Percentiles rank a stretch among this genome's conserved stretches.
phyloP scores from a whole-genome alignment of 1,284 basidiomycete genomes.

The Rhodotorula glutinis region DNA sequence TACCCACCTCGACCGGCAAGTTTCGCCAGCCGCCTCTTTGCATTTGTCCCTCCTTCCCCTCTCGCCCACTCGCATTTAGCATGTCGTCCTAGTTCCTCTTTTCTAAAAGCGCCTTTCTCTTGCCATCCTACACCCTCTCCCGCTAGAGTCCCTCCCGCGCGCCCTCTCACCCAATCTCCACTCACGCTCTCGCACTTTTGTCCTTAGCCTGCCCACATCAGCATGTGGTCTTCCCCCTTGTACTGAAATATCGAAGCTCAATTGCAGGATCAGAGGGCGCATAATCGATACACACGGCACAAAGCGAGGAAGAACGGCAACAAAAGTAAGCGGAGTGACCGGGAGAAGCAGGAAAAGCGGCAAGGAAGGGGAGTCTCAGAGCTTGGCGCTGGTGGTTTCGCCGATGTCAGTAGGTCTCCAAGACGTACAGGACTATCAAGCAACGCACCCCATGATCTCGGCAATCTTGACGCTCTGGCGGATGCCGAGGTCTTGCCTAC shows the following conservation, averaged over 20 bases:
- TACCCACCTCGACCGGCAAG: neutral
- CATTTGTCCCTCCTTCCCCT: neutral
- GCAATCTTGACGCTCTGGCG: slow-evolving; percentile 36
- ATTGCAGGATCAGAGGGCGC: neutral
- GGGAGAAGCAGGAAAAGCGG: neutral
- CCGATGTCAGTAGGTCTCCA: neutral
- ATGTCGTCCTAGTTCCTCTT: too few relatives aligned
- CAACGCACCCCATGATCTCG: slow-evolving; percentile 33
- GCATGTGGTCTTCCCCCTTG: slow-evolving; percentile 1
- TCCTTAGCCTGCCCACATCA: neutral
- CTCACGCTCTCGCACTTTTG: neutral
- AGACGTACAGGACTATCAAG: neutral
- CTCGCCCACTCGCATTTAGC: neutral
- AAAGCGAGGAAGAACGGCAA: neutral
- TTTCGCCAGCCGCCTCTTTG: neutral
- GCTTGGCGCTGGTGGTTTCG: neutral
- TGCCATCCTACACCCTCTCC: neutral
- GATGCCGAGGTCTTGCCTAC: slow-evolving; percentile 38
- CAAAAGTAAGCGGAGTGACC: neutral
- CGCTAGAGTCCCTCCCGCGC: too few relatives aligned
- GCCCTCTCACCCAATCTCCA: slow-evolving; percentile 10
- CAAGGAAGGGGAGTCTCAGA: neutral
- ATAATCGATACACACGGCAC: neutral
- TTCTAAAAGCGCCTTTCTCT: neutral
- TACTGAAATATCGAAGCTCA: slow-evolving; percentile 19